Conservation (phyloP, 805 yeast species). For the Teunomyces gatunensis region DNA sequence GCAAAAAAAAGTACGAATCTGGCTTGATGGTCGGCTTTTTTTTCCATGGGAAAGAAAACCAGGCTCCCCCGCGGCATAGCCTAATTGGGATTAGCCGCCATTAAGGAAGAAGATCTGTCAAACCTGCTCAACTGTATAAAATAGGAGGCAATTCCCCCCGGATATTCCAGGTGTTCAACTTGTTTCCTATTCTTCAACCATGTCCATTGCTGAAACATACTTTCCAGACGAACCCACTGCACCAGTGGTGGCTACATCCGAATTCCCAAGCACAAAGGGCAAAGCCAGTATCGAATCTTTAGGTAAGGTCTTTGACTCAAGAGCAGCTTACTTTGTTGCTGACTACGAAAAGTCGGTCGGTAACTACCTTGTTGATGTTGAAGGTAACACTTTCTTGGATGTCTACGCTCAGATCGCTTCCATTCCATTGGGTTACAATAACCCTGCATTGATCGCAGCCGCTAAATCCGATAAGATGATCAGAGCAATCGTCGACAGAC, state of each 20-base stretch:
- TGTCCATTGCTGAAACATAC: conserved; percentile 51
- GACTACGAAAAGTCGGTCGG: conserved; percentile 75
- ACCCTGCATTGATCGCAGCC: conserved; percentile 67
- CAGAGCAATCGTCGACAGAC: conserved; percentile 75
- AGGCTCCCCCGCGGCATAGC: background rate
- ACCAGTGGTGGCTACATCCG: conserved; percentile 58
- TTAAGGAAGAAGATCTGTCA: background rate
- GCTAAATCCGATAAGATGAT: conserved; percentile 70
- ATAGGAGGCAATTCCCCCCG: background rate
- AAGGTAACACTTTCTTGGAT: conserved; percentile 73
- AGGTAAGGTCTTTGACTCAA: conserved; percentile 62
- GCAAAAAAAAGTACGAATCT: background rate
- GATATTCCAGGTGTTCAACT: background rate
- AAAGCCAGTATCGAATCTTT: conserved; percentile 50
- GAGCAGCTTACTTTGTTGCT: conserved; percentile 72
- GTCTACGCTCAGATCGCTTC: conserved; percentile 84
- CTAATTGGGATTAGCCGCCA: conserved; percentile 2
- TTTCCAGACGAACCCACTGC: conserved; percentile 79
- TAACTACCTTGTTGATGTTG: conserved; percentile 77
- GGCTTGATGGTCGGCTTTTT: background rate
- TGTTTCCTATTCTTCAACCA: conserved; percentile 2
- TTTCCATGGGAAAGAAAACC: background rate
- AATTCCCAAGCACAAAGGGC: conserved; percentile 78
- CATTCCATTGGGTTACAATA: conserved; percentile 81
- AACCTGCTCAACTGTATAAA: background rate